Evolutionary conservation across 2,329 filamentous ascomycete genomes (phyloP).

Genomic region (Ceratocystis harringtonii): DNA sequence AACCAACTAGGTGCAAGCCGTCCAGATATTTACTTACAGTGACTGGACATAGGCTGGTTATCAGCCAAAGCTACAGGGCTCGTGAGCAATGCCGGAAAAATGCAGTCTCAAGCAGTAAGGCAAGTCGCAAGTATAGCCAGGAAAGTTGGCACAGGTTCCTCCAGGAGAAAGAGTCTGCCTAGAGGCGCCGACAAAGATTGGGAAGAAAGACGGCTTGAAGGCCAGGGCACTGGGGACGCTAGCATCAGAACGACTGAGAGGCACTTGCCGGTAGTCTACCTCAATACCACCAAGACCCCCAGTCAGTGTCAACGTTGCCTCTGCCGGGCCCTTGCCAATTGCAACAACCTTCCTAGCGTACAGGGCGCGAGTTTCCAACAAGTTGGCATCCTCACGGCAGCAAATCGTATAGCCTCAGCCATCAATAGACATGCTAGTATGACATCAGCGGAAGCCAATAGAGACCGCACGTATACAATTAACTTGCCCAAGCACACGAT

Average conservation of each 20-base stretch:
- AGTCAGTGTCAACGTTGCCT: constrained; percentile 52
- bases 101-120: too few relatives aligned
- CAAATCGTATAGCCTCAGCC: constrained; percentile 57
- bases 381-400: constrained; percentile 42
- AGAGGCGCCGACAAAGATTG: too few relatives aligned
- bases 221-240: too few relatives aligned
- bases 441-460: background rate
- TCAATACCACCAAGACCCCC: constrained; percentile 56
- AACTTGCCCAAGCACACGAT: background rate
- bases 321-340: constrained; percentile 47
- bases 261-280: constrained; percentile 49
- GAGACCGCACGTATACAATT: background rate
- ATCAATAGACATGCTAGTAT: constrained; percentile 30
- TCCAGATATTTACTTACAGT: too few relatives aligned
- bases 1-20: too few relatives aligned
- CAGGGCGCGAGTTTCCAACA: constrained; percentile 32
- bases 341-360: constrained; percentile 50
- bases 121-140: too few relatives aligned
- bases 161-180: too few relatives aligned
- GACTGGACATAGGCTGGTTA: too few relatives aligned
- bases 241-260: constrained; percentile 30
- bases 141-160: too few relatives aligned
- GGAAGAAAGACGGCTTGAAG: too few relatives aligned
- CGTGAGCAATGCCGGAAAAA: too few relatives aligned
- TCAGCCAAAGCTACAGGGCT: too few relatives aligned